These are phyloP conservation scores for Solanum infundibuliforme DNA, from an alignment of 257 asterid genomes.

Conservation along the genomic window DNA sequence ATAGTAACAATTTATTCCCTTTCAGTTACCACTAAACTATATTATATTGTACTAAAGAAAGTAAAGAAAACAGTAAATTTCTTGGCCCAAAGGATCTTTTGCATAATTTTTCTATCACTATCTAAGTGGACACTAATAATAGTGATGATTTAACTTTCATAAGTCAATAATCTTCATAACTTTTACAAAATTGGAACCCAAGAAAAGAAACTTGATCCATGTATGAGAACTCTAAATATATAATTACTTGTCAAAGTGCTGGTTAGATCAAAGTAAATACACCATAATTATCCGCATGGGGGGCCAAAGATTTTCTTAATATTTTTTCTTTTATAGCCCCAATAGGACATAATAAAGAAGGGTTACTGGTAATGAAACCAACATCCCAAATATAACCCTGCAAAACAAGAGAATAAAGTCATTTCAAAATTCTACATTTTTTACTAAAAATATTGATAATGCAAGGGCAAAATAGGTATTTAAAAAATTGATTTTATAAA, in stretches of 20 bases:
- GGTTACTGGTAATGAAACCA: conserved; percentile 55
- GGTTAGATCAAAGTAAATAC: conserved; percentile 4
- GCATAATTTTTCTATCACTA: neutral
- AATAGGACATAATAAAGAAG: conserved; percentile 42
- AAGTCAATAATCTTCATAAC: neutral
- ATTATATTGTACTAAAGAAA: neutral
- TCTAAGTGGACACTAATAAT: neutral
- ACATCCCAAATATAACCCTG: conserved; percentile 69
- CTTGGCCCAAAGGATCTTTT: neutral
- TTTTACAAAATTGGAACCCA: neutral
- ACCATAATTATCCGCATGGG: neutral
- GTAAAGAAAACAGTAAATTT: neutral
- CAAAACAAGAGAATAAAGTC: neutral
- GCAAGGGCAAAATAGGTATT: neutral
- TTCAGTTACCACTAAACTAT: conserved; percentile 16
- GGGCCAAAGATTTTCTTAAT: neutral
- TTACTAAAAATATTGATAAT: neutral
- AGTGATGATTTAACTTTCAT: neutral
- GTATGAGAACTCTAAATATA: neutral
- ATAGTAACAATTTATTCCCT: conserved; percentile 5
- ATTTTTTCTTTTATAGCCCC: conserved; percentile 25
- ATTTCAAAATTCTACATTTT: too few relatives aligned
- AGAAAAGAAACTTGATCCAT: neutral
- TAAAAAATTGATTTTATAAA: too few relatives aligned
- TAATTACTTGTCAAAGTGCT: neutral